Evolutionary conservation across 2,329 filamentous ascomycete species (phyloP).

Genomic region (Colletotrichum lini): DNA sequence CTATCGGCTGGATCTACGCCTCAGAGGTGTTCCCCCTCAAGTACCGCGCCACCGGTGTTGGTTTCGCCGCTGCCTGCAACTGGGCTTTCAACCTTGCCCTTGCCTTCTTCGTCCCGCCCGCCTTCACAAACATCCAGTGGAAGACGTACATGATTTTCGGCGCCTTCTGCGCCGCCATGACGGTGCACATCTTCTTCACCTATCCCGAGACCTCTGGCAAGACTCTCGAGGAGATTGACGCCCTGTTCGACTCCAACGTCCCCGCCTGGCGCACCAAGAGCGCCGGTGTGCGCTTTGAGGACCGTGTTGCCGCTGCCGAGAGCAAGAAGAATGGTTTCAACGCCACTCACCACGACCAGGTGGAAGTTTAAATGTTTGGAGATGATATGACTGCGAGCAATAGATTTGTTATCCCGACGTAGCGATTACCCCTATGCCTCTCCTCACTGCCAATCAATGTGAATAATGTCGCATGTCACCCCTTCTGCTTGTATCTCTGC

Average conservation of each 20-base stretch:
- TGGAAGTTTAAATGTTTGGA: not conserved
- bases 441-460: not conserved
- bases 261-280: slow-evolving; percentile 34
- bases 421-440: not conserved
- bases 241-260: slow-evolving; percentile 40
- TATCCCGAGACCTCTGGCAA: slow-evolving; percentile 49
- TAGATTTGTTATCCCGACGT: not conserved
- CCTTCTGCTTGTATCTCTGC: not conserved
- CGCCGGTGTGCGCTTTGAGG: slow-evolving; percentile 25
- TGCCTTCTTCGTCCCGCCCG: slow-evolving; percentile 62
- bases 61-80: slow-evolving; percentile 65
- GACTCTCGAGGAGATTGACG: slow-evolving; percentile 45
- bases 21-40: slow-evolving; percentile 59
- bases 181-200: slow-evolving; percentile 46
- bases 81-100: slow-evolving; percentile 67
- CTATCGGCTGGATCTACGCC: slow-evolving; percentile 52
- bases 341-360: slow-evolving; percentile 19
- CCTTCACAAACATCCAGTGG: slow-evolving; percentile 45
- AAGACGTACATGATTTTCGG: slow-evolving; percentile 46
- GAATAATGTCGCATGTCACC: not conserved
- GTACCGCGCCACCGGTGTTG: slow-evolving; percentile 67
- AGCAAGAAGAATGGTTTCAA: slow-evolving; percentile 17
- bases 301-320: slow-evolving; percentile 28
- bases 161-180: slow-evolving; percentile 42
- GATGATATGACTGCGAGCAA: too few relatives aligned